These are phyloP conservation scores for Ceratocystis albifundus DNA, from an alignment of 2,329 filamentous ascomycete species.

Conservation along the genomic window DNA sequence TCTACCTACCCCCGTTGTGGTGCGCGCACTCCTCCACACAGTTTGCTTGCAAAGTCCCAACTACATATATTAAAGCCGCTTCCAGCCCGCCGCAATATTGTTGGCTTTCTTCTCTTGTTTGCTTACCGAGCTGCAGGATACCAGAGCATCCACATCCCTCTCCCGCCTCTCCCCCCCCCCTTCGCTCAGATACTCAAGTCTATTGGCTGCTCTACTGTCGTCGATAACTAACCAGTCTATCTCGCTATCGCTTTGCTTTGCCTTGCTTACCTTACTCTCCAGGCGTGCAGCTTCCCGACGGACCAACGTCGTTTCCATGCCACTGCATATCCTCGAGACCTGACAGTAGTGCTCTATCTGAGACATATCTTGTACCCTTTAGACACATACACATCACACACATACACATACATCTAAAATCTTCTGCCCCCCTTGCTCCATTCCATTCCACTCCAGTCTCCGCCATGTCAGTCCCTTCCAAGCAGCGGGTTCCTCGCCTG, in stretches of 20 bases:
- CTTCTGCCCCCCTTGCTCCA: background rate
- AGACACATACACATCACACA: background rate
- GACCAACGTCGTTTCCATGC: background rate
- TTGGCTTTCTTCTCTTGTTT: slow-evolving; percentile 3
- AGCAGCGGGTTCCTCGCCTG: slow-evolving; percentile 34
- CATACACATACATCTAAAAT: background rate
- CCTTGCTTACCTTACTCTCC: background rate
- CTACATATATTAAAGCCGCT: background rate
- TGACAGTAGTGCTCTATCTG: background rate
- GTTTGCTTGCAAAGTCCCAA: background rate
- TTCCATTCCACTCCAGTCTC: background rate
- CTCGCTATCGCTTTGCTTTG: background rate
- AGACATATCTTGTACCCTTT: background rate
- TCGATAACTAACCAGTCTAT: background rate
- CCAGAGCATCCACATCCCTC: background rate
- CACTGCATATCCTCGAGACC: slow-evolving; percentile 1
- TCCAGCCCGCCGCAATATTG: background rate
- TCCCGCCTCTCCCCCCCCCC: background rate
- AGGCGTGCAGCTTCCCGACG: background rate
- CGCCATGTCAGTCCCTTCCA: slow-evolving; percentile 24
- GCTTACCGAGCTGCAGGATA: background rate
- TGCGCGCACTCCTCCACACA: background rate
- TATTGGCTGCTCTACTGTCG: too few relatives aligned
- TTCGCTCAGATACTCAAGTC: background rate
- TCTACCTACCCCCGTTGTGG: background rate